phyloP scores from a whole-genome alignment of 441 rosid genomes.

The Pelargonium australe region DNA sequence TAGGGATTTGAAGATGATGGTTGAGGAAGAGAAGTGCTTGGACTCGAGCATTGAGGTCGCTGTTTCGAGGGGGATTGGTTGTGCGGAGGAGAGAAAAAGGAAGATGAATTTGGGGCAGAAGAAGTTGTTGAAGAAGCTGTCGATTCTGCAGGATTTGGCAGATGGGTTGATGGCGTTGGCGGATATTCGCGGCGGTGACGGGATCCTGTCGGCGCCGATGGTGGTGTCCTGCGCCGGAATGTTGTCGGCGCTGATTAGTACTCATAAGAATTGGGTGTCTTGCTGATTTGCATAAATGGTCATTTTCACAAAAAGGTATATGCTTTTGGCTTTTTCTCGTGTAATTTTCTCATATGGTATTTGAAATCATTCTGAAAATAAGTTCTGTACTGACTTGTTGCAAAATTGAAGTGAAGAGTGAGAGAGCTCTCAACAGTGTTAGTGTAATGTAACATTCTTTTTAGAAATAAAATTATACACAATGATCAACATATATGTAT shows the following conservation, averaged over 20 bases:
- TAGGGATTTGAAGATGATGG: constrained; percentile 61
- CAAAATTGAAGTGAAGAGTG: background rate
- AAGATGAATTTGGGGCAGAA: constrained; percentile 54
- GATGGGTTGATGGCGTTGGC: constrained; percentile 78
- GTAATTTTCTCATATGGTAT: too few relatives aligned
- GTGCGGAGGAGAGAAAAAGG: constrained; percentile 41
- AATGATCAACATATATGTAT: background rate
- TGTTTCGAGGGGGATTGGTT: constrained; percentile 37
- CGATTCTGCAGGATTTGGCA: constrained; percentile 73
- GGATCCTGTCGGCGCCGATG: constrained; percentile 46
- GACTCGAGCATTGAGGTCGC: constrained; percentile 49
- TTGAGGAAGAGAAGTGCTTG: constrained; percentile 46
- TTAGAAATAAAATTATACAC: background rate
- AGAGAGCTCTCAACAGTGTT: background rate
- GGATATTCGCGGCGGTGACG: constrained; percentile 69
- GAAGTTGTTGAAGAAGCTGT: constrained; percentile 62
- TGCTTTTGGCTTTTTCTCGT: background rate
- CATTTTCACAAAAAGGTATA: background rate
- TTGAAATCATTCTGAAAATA: too few relatives aligned
- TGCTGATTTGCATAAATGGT: constrained; percentile 33
- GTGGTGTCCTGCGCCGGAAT: constrained; percentile 65
- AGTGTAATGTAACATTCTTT: background rate
- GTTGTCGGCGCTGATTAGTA: constrained; percentile 74
- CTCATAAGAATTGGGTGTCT: constrained; percentile 85
- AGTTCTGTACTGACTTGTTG: too few relatives aligned